Evolutionary conservation across 2,329 filamentous ascomycete species (phyloP).

Genomic region (Penicillium paneum): DNA sequence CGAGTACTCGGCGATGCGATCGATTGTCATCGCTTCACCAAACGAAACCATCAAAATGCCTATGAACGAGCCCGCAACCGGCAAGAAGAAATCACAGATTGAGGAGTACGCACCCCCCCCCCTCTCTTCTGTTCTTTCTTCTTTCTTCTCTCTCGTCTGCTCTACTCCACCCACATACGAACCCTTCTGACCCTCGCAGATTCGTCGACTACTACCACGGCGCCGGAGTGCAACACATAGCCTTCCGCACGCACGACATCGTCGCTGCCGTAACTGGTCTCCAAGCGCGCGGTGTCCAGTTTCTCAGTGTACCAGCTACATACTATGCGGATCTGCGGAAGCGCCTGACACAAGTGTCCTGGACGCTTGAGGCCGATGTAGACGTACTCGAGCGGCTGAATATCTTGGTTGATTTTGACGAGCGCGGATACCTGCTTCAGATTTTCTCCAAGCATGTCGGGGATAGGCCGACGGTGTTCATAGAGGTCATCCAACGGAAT

Average conservation of each 20-base stretch:
- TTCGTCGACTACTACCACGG: conserved; percentile 78
- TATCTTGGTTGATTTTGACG: conserved; percentile 89
- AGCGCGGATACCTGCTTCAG: conserved; percentile 74
- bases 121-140: neutral
- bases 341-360: conserved; percentile 58
- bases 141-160: neutral
- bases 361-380: conserved; percentile 69
- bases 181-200: conserved; percentile 15
- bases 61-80: conserved; percentile 85
- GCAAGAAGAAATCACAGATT: conserved; percentile 84
- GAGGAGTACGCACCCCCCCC: conserved; percentile 61
- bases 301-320: conserved; percentile 75
- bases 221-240: conserved; percentile 85
- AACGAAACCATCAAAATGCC: conserved; percentile 91
- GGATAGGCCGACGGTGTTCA: conserved; percentile 89
- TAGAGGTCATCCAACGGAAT: conserved; percentile 88
- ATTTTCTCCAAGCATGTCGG: conserved; percentile 78
- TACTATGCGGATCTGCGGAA: conserved; percentile 74
- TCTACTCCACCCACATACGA: neutral
- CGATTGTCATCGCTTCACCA: conserved; percentile 78
- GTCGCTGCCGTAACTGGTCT: conserved; percentile 68
- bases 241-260: conserved; percentile 75
- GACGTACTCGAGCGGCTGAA: conserved; percentile 69
- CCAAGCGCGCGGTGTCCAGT: conserved; percentile 75
- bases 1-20: conserved; percentile 81